phyloP scores from a whole-genome alignment of 768 basidiomycete genomes.

The Kockovaella imperatae region DNA sequence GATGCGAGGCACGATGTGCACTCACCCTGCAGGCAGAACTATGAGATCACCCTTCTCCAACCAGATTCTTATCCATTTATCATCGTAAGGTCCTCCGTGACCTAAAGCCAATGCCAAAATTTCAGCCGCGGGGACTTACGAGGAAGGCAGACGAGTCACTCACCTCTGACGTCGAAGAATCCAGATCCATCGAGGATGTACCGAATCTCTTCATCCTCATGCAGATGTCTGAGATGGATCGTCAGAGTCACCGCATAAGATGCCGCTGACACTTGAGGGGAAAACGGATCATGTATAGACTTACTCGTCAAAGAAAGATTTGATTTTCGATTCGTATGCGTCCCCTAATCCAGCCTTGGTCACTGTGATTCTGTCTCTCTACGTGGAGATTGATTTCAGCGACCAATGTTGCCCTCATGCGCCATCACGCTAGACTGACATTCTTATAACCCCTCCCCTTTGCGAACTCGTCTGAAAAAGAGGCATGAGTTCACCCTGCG shows the following conservation, averaged over 20 bases:
- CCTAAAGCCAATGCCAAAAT: no score
- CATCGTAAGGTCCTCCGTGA: slow-evolving; percentile 21
- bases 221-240: slow-evolving; percentile 62
- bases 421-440: slow-evolving; percentile 18
- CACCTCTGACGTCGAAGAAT: slow-evolving; percentile 88
- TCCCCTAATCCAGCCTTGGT: slow-evolving; percentile 74
- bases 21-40: slow-evolving; percentile 67
- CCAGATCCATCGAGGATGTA: slow-evolving; percentile 80
- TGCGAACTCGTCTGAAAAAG: slow-evolving; percentile 58
- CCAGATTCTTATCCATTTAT: slow-evolving; percentile 71
- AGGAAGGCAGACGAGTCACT: not conserved
- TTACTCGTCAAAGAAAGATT: slow-evolving; percentile 75
- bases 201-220: slow-evolving; percentile 92
- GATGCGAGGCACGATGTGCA: not conserved
- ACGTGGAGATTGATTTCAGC: not conserved
- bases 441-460: slow-evolving; percentile 70
- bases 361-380: slow-evolving; percentile 66
- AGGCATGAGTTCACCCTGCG: no score
- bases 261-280: not conserved
- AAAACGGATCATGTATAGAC: slow-evolving; percentile 24
- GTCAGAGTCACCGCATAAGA: not conserved
- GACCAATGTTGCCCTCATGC: not conserved
- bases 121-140: not conserved
- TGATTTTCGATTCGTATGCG: slow-evolving; percentile 72
- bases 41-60: slow-evolving; percentile 72